These are phyloP conservation scores for Porphyra umbilicalis DNA, from an alignment of 31 red algal genomes.

Conservation along the genomic window DNA sequence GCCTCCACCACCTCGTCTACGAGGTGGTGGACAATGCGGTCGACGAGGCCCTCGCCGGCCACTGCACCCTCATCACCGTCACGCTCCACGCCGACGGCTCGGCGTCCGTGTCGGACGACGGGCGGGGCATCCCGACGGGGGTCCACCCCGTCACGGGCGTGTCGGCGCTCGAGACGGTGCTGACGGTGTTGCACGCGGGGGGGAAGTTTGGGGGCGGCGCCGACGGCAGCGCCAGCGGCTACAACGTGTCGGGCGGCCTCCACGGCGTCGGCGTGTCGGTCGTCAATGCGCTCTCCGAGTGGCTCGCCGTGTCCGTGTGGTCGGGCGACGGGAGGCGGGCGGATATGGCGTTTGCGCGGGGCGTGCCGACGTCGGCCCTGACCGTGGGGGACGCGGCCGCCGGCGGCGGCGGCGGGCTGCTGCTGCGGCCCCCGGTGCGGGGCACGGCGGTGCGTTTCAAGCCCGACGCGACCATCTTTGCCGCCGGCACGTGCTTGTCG, in stretches of 20 bases:
- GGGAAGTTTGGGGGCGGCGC: constrained; percentile 90
- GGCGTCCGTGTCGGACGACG: constrained; percentile 85
- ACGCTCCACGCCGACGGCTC: constrained; percentile 67
- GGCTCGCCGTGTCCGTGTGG: constrained; percentile 68
- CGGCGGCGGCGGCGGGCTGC: not conserved
- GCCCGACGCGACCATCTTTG: constrained; percentile 92
- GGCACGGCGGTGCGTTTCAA: constrained; percentile 85
- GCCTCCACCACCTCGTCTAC: constrained; percentile 95
- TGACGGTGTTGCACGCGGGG: constrained; percentile 96
- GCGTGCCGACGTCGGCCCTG: constrained; percentile 9
- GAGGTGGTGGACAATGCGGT: constrained; percentile 99
- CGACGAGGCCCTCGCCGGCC: constrained; percentile 92
- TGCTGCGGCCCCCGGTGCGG: constrained; percentile 1
- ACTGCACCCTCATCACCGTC: constrained; percentile 58
- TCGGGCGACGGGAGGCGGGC: constrained; percentile 32
- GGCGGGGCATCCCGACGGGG: constrained; percentile 90
- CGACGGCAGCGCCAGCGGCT: constrained; percentile 28
- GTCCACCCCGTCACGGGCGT: constrained; percentile 79
- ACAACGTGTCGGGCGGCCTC: constrained; percentile 94
- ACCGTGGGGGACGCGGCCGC: constrained; percentile 2
- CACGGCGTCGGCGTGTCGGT: constrained; percentile 99
- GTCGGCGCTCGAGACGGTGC: constrained; percentile 96
- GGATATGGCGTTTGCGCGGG: constrained; percentile 56
- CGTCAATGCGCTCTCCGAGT: constrained; percentile 97
- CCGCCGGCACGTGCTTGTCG: constrained; percentile 48